Percentiles rank a stretch among this genome's conserved stretches.
phyloP scores from a whole-genome alignment of 1,284 basidiomycete species.

The Pseudozyma tsukubaensis region DNA sequence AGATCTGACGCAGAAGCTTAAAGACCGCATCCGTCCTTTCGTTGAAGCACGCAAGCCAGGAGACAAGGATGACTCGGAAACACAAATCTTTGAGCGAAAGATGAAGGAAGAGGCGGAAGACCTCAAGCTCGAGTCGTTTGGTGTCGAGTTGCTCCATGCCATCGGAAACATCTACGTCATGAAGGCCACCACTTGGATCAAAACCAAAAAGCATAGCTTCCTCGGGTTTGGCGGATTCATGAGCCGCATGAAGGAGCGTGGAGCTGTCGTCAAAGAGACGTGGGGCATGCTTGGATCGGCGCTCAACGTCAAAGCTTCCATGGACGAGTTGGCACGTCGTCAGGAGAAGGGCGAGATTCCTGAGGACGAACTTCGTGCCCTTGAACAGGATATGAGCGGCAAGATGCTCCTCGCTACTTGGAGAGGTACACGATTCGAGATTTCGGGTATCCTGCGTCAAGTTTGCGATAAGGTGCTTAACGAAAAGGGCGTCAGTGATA shows the following conservation, averaged over 20 bases:
- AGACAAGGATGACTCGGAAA: constrained; percentile 83
- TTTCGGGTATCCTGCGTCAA: constrained; percentile 61
- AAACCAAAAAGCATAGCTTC: constrained; percentile 77
- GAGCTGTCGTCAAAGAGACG: constrained; percentile 74
- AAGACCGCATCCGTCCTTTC: constrained; percentile 67
- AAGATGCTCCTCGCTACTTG: constrained; percentile 72
- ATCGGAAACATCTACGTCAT: constrained; percentile 83
- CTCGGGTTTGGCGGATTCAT: constrained; percentile 89
- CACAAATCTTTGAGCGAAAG: constrained; percentile 74
- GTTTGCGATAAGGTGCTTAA: constrained; percentile 67
- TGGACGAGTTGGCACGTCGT: constrained; percentile 88
- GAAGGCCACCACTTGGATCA: constrained; percentile 92
- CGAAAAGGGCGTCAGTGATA: constrained; percentile 65
- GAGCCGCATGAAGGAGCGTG: constrained; percentile 93
- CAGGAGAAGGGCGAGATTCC: constrained; percentile 90
- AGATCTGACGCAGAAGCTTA: constrained; percentile 65
- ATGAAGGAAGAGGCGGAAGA: constrained; percentile 92
- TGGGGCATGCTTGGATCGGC: constrained; percentile 72
- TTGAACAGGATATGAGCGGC: constrained; percentile 94
- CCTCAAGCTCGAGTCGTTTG: constrained; percentile 97
- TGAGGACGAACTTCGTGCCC: constrained; percentile 75
- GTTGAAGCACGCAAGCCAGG: constrained; percentile 82
- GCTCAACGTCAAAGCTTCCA: constrained; percentile 72
- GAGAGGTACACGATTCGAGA: constrained; percentile 63
- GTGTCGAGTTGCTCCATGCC: constrained; percentile 80